These are phyloP conservation scores for Neospermospora avenae DNA, from an alignment of 2,329 filamentous ascomycete species.

Conservation along the genomic window DNA sequence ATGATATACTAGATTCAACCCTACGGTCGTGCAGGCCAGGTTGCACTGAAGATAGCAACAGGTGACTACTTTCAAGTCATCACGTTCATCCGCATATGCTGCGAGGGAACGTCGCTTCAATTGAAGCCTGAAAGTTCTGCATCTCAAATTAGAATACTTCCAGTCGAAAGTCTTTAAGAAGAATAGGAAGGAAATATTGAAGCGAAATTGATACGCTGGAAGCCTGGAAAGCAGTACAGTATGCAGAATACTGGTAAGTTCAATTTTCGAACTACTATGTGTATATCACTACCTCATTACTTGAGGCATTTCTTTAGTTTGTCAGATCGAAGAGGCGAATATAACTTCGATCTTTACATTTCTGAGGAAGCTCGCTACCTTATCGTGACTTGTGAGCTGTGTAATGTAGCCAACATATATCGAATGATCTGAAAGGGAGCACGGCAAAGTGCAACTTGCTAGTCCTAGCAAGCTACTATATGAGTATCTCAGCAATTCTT, in stretches of 20 bases:
- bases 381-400: no score
- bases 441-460: no score
- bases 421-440: no score
- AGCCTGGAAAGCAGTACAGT: neutral
- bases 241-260: neutral
- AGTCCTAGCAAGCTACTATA: no score
- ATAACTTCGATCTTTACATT: no score
- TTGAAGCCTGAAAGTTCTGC: neutral
- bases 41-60: neutral
- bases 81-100: neutral
- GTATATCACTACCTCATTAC: neutral
- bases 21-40: neutral
- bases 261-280: neutral
- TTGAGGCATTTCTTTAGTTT: neutral
- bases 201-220: neutral
- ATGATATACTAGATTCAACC: no score
- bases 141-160: neutral
- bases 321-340: neutral
- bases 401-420: no score
- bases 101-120: neutral
- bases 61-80: neutral
- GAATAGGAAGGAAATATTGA: neutral
- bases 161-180: neutral
- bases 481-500: no score
- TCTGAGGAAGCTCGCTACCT: no score